Evolutionary conservation across 1,139 yeast species (phyloP).

Genomic region (Yamadazyma spencermartinsiae): DNA sequence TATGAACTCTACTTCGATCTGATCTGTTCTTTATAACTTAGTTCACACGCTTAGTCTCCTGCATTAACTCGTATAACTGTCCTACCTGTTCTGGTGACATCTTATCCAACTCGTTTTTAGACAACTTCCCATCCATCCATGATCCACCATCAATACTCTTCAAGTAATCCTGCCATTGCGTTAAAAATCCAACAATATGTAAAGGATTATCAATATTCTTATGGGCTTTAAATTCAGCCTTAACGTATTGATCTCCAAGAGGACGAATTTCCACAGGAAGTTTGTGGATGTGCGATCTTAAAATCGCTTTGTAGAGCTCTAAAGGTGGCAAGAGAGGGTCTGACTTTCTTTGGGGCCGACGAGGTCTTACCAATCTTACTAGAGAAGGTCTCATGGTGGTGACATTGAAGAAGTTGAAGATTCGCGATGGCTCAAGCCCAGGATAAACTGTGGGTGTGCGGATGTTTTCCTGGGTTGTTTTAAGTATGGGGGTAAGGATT

Average conservation of each 20-base stretch:
- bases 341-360: constrained; percentile 55
- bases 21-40: too few species aligned
- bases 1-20: too few species aligned
- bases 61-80: constrained; percentile 58
- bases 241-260: constrained; percentile 88
- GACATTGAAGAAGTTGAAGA: too few species aligned
- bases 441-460: too few species aligned
- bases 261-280: constrained; percentile 70
- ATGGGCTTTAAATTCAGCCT: constrained; percentile 88
- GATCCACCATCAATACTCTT: constrained; percentile 68
- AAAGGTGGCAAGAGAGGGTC: constrained; percentile 81
- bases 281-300: constrained; percentile 70
- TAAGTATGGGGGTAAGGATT: too few species aligned
- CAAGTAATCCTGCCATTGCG: constrained; percentile 93
- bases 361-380: constrained; percentile 48
- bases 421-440: too few species aligned
- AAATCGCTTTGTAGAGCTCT: constrained; percentile 67
- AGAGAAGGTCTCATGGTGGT: constrained; percentile 61
- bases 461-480: too few species aligned
- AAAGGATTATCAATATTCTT: constrained; percentile 80
- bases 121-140: constrained; percentile 74
- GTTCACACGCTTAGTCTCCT: constrained; percentile 51
- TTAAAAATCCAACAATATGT: constrained; percentile 88
- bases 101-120: constrained; percentile 66
- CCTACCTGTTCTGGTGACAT: constrained; percentile 91